phyloP scores from a whole-genome alignment of 495 filamentous ascomycete genomes.

The Chaetomium tenue region DNA sequence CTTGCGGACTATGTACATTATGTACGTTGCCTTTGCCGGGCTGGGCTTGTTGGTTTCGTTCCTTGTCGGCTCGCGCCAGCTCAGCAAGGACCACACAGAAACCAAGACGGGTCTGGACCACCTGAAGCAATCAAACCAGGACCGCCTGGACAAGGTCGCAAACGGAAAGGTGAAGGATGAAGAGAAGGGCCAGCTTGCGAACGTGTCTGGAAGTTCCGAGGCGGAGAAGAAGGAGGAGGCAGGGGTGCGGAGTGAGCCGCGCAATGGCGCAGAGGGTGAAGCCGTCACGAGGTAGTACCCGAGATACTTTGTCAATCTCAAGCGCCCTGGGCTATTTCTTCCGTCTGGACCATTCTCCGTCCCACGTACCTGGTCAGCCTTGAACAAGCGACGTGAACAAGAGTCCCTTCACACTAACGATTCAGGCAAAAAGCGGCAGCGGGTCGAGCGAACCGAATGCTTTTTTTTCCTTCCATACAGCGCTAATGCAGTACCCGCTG shows the following conservation, averaged over 20 bases:
- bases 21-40: constrained; percentile 56
- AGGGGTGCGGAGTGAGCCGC: background rate
- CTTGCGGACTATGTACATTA: constrained; percentile 67
- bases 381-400: background rate
- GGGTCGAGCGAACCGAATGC: background rate
- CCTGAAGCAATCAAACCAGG: constrained; percentile 36
- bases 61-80: constrained; percentile 53
- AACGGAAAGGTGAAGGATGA: constrained; percentile 18
- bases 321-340: background rate
- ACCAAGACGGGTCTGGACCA: constrained; percentile 61
- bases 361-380: constrained; percentile 3
- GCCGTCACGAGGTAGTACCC: background rate
- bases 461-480: too few species aligned
- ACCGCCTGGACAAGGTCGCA: background rate
- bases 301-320: background rate
- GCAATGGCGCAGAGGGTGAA: background rate
- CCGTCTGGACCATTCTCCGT: background rate
- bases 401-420: background rate
- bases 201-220: background rate
- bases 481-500: too few species aligned
- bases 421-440: constrained; percentile 26
- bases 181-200: constrained; percentile 16
- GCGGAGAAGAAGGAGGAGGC: background rate
- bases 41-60: constrained; percentile 55
- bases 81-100: constrained; percentile 60